Base-by-base conservation (phyloP, 345 rosid species). In the Pugionium dolabratum region DNA sequence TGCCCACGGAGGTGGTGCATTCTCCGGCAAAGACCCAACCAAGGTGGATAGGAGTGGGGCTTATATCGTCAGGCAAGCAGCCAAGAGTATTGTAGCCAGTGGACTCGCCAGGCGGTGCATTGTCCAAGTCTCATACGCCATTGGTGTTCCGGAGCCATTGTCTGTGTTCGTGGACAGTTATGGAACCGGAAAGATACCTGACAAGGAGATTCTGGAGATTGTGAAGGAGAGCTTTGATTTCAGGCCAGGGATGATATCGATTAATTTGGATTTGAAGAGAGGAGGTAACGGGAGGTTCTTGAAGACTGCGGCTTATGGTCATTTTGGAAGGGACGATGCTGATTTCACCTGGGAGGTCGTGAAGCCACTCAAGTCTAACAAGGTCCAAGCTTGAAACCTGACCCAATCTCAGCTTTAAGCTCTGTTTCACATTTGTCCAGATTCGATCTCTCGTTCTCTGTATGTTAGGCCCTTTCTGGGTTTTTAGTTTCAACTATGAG, bases 1-100 rank as follows among this genome's bases (percentile, higher is more conserved):
- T 18, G 18, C 18, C 18, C 18, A 18, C 18, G 86, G 89, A 47
- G 91, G 89, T 1, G 95, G 91, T n/a, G 87, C 95, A 18, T 88
- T 85, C 86, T 84, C 91, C 0, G 89, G 95, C 39, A 79, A 92
- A 55, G 18, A 18, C 18, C 18, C 18, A 18, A 18, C 18, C 18
- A 18, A 18, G 18, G 18, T 18, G 18, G 18, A 18, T 18, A 18
- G 18, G 18, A 88, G 90, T 32, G 90, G 92, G 0, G 90, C 92
- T 2, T 88, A 86, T 78, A 83, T 88, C 1, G 92, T 86, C 2
- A 83, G 79, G 59, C 79, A 75, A 34, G 79, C 79, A 9, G 79
- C 79, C 30, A 76, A 76, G 79, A 76, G 79, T 37, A 59, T 76
- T 59, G 75, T 76, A 1, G 76, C 79, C 6, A 76, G 72, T 59